Conservation (phyloP, 768 basidiomycete genomes). For the Xerocomellus amylosporus region DNA sequence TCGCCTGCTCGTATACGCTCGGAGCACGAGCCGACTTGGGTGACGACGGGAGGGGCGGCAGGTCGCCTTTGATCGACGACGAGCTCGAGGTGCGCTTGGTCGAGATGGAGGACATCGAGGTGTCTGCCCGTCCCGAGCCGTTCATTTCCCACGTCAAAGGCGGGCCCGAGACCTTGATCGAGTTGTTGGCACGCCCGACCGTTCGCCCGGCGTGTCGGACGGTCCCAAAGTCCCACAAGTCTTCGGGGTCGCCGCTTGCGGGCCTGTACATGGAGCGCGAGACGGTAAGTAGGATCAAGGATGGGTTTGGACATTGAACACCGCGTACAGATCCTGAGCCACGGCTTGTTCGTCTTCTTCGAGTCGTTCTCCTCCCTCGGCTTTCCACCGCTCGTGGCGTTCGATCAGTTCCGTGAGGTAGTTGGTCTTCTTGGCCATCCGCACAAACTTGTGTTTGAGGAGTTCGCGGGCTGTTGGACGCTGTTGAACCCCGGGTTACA, state of each 20-base stretch:
- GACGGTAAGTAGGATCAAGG: not conserved
- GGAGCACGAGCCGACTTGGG: slow-evolving; percentile 35
- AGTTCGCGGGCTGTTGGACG: slow-evolving; percentile 94
- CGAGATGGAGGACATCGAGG: slow-evolving; percentile 38
- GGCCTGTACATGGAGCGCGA: slow-evolving; percentile 37
- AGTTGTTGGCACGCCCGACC: slow-evolving; percentile 60
- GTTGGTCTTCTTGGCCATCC: slow-evolving; percentile 90
- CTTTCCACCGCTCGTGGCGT: slow-evolving; percentile 88
- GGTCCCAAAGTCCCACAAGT: slow-evolving; percentile 98
- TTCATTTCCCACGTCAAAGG: slow-evolving; percentile 82
- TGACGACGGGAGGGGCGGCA: slow-evolving; percentile 56
- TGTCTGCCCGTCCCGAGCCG: slow-evolving; percentile 41
- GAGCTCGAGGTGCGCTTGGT: slow-evolving; percentile 32
- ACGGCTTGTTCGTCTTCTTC: slow-evolving; percentile 69
- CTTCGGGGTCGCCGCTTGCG: slow-evolving; percentile 61
- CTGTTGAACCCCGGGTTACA: slow-evolving; percentile 40
- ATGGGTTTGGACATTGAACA: not conserved
- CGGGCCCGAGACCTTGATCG: slow-evolving; percentile 59
- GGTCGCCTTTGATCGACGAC: slow-evolving; percentile 53
- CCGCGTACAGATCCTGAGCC: slow-evolving; percentile 61
- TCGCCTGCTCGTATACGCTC: slow-evolving; percentile 56
- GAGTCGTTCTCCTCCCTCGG: slow-evolving; percentile 75
- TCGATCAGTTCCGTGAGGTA: slow-evolving; percentile 97
- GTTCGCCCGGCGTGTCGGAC: slow-evolving; percentile 75
- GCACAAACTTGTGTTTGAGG: slow-evolving; percentile 93